Evolutionary conservation across 352 stramenopile species (phyloP).

Genomic region (Pythium rhizo-oryzae): DNA sequence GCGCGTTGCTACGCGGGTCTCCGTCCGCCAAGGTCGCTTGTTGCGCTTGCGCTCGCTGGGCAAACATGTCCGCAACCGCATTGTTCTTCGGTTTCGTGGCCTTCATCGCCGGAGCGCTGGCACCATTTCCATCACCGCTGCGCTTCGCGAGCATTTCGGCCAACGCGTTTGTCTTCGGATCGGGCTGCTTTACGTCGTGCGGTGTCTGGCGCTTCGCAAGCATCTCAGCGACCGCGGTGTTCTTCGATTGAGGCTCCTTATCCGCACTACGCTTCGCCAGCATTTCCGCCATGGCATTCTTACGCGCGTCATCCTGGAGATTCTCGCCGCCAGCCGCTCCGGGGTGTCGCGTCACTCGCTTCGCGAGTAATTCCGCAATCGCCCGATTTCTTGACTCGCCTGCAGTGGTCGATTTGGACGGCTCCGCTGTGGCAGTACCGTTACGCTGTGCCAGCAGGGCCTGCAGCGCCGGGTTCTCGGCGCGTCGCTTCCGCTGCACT

Average conservation of each 20-base stretch:
- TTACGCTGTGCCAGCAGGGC: conserved; percentile 22
- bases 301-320: conserved; percentile 6
- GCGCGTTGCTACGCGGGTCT: conserved; percentile 21
- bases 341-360: conserved; percentile 12
- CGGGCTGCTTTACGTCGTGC: conserved; percentile 4
- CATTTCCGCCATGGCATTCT: conserved; percentile 32
- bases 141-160: conserved; percentile 40
- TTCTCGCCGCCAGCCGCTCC: neutral
- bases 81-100: conserved; percentile 27
- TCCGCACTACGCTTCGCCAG: conserved; percentile 25
- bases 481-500: conserved; percentile 8
- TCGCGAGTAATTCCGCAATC: conserved; percentile 21
- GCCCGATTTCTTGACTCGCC: conserved; percentile 16
- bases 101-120: conserved; percentile 15
- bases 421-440: neutral
- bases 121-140: conserved; percentile 31
- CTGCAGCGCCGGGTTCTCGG: conserved; percentile 24
- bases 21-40: neutral
- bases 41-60: conserved; percentile 27
- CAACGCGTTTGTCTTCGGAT: conserved; percentile 25
- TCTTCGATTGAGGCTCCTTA: conserved; percentile 16
- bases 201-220: conserved; percentile 6
- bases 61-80: conserved; percentile 42
- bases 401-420: neutral
- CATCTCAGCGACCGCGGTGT: conserved; percentile 18